Evolutionary conservation across 2,329 filamentous ascomycete genomes (phyloP).

Genomic region (Fragosphaeria purpurea): DNA sequence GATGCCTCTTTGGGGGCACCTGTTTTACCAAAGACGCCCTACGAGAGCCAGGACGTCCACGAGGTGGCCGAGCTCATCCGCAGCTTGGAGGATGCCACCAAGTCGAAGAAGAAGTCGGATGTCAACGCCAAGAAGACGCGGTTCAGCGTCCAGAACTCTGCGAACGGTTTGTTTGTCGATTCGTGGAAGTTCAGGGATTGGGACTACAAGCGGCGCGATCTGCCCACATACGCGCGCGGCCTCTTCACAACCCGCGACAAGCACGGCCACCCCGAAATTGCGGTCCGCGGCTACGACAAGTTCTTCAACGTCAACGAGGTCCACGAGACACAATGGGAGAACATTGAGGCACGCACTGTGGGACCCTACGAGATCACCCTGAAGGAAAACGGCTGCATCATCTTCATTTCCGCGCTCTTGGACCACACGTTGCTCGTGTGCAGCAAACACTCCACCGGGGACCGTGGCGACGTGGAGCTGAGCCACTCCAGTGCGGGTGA

Average conservation of each 20-base stretch:
- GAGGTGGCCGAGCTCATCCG: slow-evolving; percentile 57
- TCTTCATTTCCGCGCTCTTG: slow-evolving; percentile 86
- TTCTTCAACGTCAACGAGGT: slow-evolving; percentile 95
- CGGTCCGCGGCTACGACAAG: slow-evolving; percentile 89
- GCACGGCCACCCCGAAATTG: slow-evolving; percentile 63
- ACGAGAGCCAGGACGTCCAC: slow-evolving; percentile 56
- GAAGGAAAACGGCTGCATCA: slow-evolving; percentile 99
- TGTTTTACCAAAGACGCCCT: slow-evolving; percentile 39
- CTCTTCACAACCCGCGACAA: slow-evolving; percentile 72
- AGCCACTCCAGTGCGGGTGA: slow-evolving; percentile 85
- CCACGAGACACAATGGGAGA: slow-evolving; percentile 68
- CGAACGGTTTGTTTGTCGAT: slow-evolving; percentile 59
- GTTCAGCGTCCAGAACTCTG: slow-evolving; percentile 56
- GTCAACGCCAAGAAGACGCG: slow-evolving; percentile 74
- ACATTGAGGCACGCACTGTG: slow-evolving; percentile 63
- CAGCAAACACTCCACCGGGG: slow-evolving; percentile 94
- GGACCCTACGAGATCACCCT: slow-evolving; percentile 92
- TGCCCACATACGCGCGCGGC: slow-evolving; percentile 88
- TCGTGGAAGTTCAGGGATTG: slow-evolving; percentile 93
- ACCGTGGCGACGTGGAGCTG: slow-evolving; percentile 56
- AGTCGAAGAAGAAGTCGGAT: slow-evolving; percentile 44
- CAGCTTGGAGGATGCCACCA: slow-evolving; percentile 47
- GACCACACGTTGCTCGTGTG: slow-evolving; percentile 89
- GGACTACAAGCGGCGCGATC: slow-evolving; percentile 81
- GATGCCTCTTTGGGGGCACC: not conserved